Percentiles rank a stretch among this genome's conserved stretches.
These are phyloP conservation scores for Fraxinus dipetala DNA, from an alignment of 305 asterid species.

Conservation along the genomic window DNA sequence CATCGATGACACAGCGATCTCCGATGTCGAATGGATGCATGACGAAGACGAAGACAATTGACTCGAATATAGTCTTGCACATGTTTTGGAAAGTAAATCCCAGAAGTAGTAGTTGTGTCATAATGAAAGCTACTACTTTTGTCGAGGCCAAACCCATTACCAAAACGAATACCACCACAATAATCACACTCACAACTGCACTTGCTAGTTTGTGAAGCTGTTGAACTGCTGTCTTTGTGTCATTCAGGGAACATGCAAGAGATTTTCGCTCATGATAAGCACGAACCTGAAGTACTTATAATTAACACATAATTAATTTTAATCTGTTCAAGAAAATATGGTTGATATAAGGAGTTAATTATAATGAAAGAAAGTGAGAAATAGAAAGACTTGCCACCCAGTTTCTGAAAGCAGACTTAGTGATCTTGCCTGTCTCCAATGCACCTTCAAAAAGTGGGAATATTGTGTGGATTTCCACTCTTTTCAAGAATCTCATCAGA, in stretches of 20 bases:
- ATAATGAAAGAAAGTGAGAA: neutral
- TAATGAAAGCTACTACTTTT: constrained; percentile 47
- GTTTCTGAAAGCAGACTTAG: constrained; percentile 59
- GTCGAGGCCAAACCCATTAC: constrained; percentile 60
- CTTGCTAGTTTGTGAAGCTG: constrained; percentile 65
- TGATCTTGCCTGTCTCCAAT: constrained; percentile 54
- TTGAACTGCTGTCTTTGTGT: constrained; percentile 66
- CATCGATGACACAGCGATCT: constrained; percentile 67
- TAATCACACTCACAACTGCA: constrained; percentile 46
- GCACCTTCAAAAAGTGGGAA: constrained; percentile 77
- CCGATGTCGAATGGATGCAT: constrained; percentile 79
- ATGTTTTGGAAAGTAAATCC: constrained; percentile 70
- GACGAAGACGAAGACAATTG: constrained; percentile 61
- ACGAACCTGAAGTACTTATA: constrained; percentile 39
- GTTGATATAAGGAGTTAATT: neutral
- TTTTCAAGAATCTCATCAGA: constrained; percentile 49
- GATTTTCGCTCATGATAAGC: constrained; percentile 61
- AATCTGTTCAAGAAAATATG: neutral
- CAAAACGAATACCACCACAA: constrained; percentile 32
- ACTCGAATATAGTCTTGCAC: constrained; percentile 67
- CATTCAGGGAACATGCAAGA: constrained; percentile 57
- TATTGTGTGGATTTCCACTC: constrained; percentile 51
- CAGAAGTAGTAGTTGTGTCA: constrained; percentile 53
- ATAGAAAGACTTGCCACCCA: constrained; percentile 51
- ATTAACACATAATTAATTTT: neutral